These are phyloP conservation scores for Ophiostoma novo-ulmi DNA, from an alignment of 2,329 filamentous ascomycete species.

Conservation along the genomic window DNA sequence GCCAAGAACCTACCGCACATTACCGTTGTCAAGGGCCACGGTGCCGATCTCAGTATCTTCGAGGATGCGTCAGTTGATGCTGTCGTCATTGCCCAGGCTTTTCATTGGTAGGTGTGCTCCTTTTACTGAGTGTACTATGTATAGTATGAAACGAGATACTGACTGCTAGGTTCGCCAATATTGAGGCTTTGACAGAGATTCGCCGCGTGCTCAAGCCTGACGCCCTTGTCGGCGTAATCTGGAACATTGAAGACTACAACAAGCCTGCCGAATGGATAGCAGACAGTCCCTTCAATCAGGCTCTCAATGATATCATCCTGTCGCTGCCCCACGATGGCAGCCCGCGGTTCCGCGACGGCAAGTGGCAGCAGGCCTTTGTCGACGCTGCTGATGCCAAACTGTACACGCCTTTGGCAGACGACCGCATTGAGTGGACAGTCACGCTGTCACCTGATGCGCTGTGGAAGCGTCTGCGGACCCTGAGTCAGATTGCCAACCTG, in stretches of 20 bases:
- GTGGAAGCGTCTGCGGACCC: slow-evolving; percentile 59
- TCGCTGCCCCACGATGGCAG: slow-evolving; percentile 52
- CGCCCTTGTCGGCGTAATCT: slow-evolving; percentile 60
- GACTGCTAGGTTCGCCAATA: slow-evolving; percentile 50
- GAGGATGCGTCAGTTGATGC: slow-evolving; percentile 58
- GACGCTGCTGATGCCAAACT: slow-evolving; percentile 36
- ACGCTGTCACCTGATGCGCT: slow-evolving; percentile 55
- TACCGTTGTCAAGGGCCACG: slow-evolving; percentile 52
- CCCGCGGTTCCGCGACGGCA: slow-evolving; percentile 58
- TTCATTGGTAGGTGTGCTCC: slow-evolving; percentile 46
- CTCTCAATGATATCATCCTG: slow-evolving; percentile 54
- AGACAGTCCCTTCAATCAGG: slow-evolving; percentile 56
- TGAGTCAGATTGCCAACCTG: slow-evolving; percentile 60
- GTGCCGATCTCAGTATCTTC: slow-evolving; percentile 51
- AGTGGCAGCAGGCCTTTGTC: slow-evolving; percentile 62
- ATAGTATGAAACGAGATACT: neutral
- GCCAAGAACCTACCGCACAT: slow-evolving; percentile 54
- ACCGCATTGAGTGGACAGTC: slow-evolving; percentile 52
- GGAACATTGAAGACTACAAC: slow-evolving; percentile 73
- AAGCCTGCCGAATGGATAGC: slow-evolving; percentile 53
- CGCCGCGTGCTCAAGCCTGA: slow-evolving; percentile 58
- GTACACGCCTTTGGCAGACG: slow-evolving; percentile 59
- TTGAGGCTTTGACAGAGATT: slow-evolving; percentile 58
- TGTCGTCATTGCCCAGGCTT: slow-evolving; percentile 61
- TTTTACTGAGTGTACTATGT: neutral